Evolutionary conservation across 1,284 basidiomycete species (phyloP).

Genomic region (Cutaneotrichosporon curvatum): DNA sequence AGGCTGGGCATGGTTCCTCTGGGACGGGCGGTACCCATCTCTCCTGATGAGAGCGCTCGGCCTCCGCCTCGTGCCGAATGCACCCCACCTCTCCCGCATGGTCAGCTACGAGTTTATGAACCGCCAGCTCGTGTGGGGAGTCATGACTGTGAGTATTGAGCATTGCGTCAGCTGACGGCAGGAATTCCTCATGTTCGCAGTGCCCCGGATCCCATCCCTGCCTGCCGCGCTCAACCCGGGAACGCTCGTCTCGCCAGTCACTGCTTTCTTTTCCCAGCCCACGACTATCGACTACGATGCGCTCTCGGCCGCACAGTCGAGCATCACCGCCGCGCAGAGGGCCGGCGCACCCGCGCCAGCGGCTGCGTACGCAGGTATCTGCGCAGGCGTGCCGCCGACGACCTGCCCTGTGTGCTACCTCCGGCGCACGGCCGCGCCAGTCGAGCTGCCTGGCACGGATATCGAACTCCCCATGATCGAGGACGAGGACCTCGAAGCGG

Average conservation of each 20-base stretch:
- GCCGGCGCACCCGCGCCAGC: conserved; percentile 3
- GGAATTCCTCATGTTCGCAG: conserved; percentile 91
- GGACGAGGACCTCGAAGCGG: conserved; percentile 23
- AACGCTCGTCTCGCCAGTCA: conserved; percentile 35
- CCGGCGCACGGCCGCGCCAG: conserved; percentile 21
- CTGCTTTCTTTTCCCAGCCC: conserved; percentile 21
- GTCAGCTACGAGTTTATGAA: conserved; percentile 99
- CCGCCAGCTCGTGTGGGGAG: conserved; percentile 98
- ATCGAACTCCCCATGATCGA: conserved; percentile 14
- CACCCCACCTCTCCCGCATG: conserved; percentile 64
- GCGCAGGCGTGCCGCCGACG: conserved; percentile 34
- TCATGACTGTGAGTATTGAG: conserved; percentile 69
- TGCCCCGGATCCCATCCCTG: conserved; percentile 70
- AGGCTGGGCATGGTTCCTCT: conserved; percentile 78
- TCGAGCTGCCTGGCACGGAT: conserved; percentile 22
- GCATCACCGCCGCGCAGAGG: conserved; percentile 12
- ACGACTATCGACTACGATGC: conserved; percentile 27
- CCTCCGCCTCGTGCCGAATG: conserved; percentile 69
- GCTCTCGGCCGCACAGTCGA: conserved; percentile 3
- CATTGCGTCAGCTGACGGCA: conserved; percentile 36
- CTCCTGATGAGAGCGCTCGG: conserved; percentile 73
- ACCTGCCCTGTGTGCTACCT: conserved; percentile 49
- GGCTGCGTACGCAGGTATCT: conserved; percentile 31
- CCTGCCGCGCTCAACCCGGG: conserved; percentile 53
- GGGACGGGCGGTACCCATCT: conserved; percentile 82